Conservation (phyloP, 805 yeast genomes). For the Kazachstania martiniae region DNA sequence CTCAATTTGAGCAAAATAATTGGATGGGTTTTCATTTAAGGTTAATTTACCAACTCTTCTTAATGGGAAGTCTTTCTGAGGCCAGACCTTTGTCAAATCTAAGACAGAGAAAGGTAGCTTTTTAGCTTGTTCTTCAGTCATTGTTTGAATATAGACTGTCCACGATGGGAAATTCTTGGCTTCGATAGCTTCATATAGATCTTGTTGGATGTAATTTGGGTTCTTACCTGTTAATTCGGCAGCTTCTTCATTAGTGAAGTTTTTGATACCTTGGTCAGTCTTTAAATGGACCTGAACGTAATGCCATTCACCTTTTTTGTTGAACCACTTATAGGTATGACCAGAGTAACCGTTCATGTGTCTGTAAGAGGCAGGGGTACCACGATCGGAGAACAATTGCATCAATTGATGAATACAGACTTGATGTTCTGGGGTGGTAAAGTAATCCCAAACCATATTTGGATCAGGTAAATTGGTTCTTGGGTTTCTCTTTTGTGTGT, state of each 20-base stretch:
- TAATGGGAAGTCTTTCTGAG: slow-evolving; percentile 73
- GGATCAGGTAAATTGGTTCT: slow-evolving; percentile 41
- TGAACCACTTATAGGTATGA: slow-evolving; percentile 50
- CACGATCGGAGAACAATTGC: slow-evolving; percentile 49
- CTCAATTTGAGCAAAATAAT: slow-evolving; percentile 40
- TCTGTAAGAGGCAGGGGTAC: slow-evolving; percentile 45
- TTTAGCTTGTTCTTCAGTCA: slow-evolving; percentile 72
- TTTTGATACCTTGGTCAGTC: slow-evolving; percentile 41
- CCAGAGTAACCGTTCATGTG: slow-evolving; percentile 56
- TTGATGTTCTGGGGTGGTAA: slow-evolving; percentile 34
- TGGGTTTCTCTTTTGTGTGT: slow-evolving; percentile 82
- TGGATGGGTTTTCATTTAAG: slow-evolving; percentile 44
- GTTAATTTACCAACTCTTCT: slow-evolving; percentile 60
- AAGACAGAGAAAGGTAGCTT: slow-evolving; percentile 67
- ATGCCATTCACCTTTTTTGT: slow-evolving; percentile 37
- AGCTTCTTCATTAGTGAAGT: slow-evolving; percentile 36
- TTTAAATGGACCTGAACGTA: slow-evolving; percentile 47
- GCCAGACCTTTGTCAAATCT: slow-evolving; percentile 86
- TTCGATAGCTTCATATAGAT: slow-evolving; percentile 36
- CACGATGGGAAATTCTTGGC: slow-evolving; percentile 41
- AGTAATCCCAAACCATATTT: slow-evolving; percentile 48
- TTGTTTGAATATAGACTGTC: slow-evolving; percentile 46
- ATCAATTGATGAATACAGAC: slow-evolving; percentile 49
- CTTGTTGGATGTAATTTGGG: slow-evolving; percentile 39
- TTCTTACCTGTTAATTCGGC: slow-evolving; percentile 34